These are phyloP conservation scores for Colletotrichum shisoi DNA, from an alignment of 2,329 filamentous ascomycete species.

Conservation along the genomic window DNA sequence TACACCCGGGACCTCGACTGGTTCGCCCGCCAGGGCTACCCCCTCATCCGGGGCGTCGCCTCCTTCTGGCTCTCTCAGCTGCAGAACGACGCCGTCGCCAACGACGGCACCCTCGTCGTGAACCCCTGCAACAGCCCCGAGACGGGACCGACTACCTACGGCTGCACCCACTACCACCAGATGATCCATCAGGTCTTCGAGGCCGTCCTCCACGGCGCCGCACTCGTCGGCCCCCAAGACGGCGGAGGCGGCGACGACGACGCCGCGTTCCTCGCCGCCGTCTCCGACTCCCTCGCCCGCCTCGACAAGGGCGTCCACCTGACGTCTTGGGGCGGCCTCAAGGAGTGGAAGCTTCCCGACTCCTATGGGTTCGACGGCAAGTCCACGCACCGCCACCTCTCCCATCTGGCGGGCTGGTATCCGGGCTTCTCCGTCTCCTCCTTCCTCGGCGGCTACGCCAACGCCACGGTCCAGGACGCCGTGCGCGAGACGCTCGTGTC, in stretches of 20 bases:
- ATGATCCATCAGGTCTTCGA: slow-evolving; percentile 56
- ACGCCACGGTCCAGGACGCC: slow-evolving; percentile 54
- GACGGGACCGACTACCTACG: slow-evolving; percentile 63
- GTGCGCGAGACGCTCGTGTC: slow-evolving; percentile 56
- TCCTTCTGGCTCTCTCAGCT: slow-evolving; percentile 66
- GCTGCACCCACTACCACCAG: slow-evolving; percentile 63
- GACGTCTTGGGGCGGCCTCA: slow-evolving; percentile 46
- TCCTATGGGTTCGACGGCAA: slow-evolving; percentile 44
- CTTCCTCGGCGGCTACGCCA: slow-evolving; percentile 53
- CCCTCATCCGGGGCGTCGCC: slow-evolving; percentile 61
- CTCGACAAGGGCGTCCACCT: slow-evolving; percentile 48
- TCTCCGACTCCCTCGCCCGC: slow-evolving; percentile 52
- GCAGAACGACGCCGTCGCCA: slow-evolving; percentile 57
- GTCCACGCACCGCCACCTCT: slow-evolving; percentile 56
- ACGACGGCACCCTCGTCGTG: slow-evolving; percentile 62
- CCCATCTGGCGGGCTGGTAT: slow-evolving; percentile 64
- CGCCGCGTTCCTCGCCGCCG: slow-evolving; percentile 44
- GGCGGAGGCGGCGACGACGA: slow-evolving; percentile 43
- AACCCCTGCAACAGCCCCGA: slow-evolving; percentile 68
- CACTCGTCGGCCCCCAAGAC: slow-evolving; percentile 12
- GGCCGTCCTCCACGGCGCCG: slow-evolving; percentile 46
- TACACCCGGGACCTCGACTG: slow-evolving; percentile 59
- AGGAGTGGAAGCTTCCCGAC: slow-evolving; percentile 50
- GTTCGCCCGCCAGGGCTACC: slow-evolving; percentile 59
- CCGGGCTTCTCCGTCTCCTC: slow-evolving; percentile 61